Evolutionary conservation across 2,329 filamentous ascomycete genomes (phyloP), one percentile per base, ranked within the genome.

Genomic region (Penicillium nordicum): DNA sequence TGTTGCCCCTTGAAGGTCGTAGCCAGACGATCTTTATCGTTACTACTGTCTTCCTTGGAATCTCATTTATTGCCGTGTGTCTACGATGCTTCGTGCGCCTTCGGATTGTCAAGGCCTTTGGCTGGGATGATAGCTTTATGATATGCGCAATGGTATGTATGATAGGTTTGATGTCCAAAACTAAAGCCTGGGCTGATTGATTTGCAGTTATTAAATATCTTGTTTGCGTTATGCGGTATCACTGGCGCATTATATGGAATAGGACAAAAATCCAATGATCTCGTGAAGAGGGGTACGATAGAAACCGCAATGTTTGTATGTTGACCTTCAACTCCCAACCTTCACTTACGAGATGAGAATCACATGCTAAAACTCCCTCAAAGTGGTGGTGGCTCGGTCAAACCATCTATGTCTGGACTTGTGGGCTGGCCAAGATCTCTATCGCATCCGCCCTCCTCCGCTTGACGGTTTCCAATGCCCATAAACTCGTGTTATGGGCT

Each of bases 301-400:
- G 61, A 71, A 59, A 71, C 65, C 4, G 53, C 53, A 5, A 52
- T 56, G 53, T 30, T 32, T 53, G 25, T 29, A 36, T 14, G 32
- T 47, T 51, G 29, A 21, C n/a, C 23, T 14, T 34, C 9, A 4
- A 27, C 6, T 21, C 4, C 4, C 14, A 29, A 14, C 40, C 30
- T 32, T 36, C 27, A 16, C 43, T 25, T 25, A 14, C 25, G n/a
- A 32, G 16, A 45, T 23, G 5, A 25, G 5, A 34, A 50, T 40
- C 23, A 18, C 40, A 38, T 49, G 29, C 52, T 59, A 42, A 60
- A 44, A 38, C 23, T 14, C 25, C 36, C 41, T 10, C 21, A 73
- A 36, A 46, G 72, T 74, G 69, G 68, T 84, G 80, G 80, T 84
- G 79, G 71, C 74, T 84, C n/a, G 81, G 80, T 60, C 81, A 84